Evolutionary conservation across 139 green algal genomes (phyloP).

Genomic region (Zygnema circumcarinatum): DNA sequence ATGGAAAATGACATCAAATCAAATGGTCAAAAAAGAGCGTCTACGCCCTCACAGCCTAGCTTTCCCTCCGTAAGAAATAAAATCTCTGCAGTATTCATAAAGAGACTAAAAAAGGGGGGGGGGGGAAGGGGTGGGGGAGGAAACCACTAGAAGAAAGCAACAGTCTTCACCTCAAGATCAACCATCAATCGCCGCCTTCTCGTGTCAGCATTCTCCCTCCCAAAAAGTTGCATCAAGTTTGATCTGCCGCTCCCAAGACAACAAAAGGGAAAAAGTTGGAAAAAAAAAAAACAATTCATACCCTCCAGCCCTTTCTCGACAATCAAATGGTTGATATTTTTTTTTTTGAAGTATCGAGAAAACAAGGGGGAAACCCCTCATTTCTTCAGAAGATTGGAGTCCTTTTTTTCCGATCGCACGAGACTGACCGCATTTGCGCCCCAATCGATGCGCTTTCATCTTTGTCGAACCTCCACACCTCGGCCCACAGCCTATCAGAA

Average conservation of each 20-base stretch:
- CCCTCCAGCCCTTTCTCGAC: background rate
- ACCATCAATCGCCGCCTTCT: constrained; percentile 14
- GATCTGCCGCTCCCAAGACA: background rate
- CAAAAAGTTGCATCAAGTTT: constrained; percentile 37
- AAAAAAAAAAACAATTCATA: background rate
- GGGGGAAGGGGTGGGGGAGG: too few relatives aligned
- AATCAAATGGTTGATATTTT: background rate
- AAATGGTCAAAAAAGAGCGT: too few relatives aligned
- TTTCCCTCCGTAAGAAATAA: too few relatives aligned
- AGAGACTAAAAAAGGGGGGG: too few relatives aligned
- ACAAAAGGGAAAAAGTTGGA: background rate
- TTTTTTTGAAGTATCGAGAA: too few relatives aligned
- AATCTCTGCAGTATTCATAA: too few relatives aligned
- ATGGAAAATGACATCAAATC: too few relatives aligned
- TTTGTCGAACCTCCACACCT: constrained; percentile 32
- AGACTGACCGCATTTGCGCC: constrained; percentile 12
- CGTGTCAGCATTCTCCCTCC: background rate
- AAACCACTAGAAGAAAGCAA: too few relatives aligned
- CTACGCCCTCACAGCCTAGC: too few relatives aligned
- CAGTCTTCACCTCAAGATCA: constrained; percentile 44
- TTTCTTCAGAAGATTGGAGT: too few relatives aligned
- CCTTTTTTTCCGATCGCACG: too few relatives aligned
- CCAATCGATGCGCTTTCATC: constrained; percentile 20
- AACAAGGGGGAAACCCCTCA: too few relatives aligned
- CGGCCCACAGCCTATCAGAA: background rate